These are phyloP conservation scores for Blastobotrys proliferans DNA, from an alignment of 1,139 yeast genomes.

Conservation along the genomic window DNA sequence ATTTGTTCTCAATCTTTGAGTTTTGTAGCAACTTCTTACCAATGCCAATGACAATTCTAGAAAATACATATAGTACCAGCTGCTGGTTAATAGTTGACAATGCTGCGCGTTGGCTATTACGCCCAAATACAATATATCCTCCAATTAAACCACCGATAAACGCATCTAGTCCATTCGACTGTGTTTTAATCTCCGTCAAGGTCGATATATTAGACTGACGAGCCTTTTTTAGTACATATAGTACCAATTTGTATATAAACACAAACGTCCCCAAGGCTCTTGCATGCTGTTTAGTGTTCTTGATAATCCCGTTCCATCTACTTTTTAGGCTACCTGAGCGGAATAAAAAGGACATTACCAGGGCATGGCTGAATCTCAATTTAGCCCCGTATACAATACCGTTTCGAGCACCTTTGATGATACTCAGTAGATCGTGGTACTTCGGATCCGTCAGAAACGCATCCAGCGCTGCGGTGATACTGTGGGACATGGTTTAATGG, in stretches of 20 bases:
- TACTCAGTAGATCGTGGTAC: conserved; percentile 34
- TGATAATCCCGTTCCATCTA: conserved; percentile 47
- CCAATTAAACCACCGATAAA: conserved; percentile 63
- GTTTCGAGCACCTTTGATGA: conserved; percentile 37
- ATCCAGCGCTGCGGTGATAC: conserved; percentile 16
- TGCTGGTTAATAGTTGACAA: conserved; percentile 42
- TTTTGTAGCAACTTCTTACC: conserved; percentile 36
- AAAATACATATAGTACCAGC: conserved; percentile 58
- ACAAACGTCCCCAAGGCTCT: conserved; percentile 64
- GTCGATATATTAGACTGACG: conserved; percentile 18
- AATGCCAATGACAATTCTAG: conserved; percentile 52
- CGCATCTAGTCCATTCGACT: conserved; percentile 37
- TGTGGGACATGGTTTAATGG: conserved; percentile 1
- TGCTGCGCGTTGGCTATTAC: conserved; percentile 36
- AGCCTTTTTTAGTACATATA: conserved; percentile 29
- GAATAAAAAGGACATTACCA: conserved; percentile 58
- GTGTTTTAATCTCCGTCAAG: conserved; percentile 25
- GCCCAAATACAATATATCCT: conserved; percentile 64
- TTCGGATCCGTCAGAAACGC: conserved; percentile 30
- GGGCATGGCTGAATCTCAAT: conserved; percentile 68
- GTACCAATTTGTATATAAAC: conserved; percentile 48
- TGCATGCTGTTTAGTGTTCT: conserved; percentile 65
- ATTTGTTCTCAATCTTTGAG: conserved; percentile 11
- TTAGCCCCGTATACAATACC: conserved; percentile 67
- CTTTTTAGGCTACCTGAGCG: conserved; percentile 41